These are phyloP conservation scores for Pseudocercospora fijiensis DNA, from an alignment of 2,329 filamentous ascomycete genomes.

Conservation along the genomic window DNA sequence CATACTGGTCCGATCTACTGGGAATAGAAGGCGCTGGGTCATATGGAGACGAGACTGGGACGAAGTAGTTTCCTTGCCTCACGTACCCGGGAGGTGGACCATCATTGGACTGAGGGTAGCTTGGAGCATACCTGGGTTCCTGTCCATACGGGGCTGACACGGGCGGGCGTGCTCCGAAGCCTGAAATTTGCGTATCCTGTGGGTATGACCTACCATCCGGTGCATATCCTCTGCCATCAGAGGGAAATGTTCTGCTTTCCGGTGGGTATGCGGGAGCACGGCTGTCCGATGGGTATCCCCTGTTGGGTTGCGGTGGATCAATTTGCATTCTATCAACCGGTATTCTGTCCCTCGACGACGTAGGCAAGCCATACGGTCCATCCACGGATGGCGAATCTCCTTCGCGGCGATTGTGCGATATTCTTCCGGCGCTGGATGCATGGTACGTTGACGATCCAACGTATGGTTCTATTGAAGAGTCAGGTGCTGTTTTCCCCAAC, in stretches of 20 bases:
- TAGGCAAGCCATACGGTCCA: constrained; percentile 33
- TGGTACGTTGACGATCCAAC: constrained; percentile 43
- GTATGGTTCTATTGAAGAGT: constrained; percentile 34
- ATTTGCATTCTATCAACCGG: constrained; percentile 34
- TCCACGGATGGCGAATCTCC: constrained; percentile 38
- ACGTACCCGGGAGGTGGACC: constrained; percentile 38
- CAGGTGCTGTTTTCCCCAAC: constrained; percentile 45
- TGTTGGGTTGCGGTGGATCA: constrained; percentile 30
- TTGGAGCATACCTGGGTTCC: constrained; percentile 36
- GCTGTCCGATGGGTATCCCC: constrained; percentile 29
- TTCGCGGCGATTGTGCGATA: constrained; percentile 46
- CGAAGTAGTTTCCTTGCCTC: constrained; percentile 37
- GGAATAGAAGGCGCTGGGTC: constrained; percentile 29
- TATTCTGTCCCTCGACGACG: constrained; percentile 29
- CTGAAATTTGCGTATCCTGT: constrained; percentile 28
- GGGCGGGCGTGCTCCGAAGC: constrained; percentile 30
- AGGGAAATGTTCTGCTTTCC: constrained; percentile 29
- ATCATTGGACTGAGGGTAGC: constrained; percentile 32
- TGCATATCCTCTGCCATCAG: constrained; percentile 28
- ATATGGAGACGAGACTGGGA: constrained; percentile 35
- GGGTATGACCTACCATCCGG: constrained; percentile 30
- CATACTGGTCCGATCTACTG: constrained; percentile 32
- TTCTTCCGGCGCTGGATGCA: constrained; percentile 41
- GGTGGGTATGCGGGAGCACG: constrained; percentile 25
- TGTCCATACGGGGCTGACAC: constrained; percentile 31